Conservation (phyloP, 352 stramenopile species). For the Phytophthora constricta region DNA sequence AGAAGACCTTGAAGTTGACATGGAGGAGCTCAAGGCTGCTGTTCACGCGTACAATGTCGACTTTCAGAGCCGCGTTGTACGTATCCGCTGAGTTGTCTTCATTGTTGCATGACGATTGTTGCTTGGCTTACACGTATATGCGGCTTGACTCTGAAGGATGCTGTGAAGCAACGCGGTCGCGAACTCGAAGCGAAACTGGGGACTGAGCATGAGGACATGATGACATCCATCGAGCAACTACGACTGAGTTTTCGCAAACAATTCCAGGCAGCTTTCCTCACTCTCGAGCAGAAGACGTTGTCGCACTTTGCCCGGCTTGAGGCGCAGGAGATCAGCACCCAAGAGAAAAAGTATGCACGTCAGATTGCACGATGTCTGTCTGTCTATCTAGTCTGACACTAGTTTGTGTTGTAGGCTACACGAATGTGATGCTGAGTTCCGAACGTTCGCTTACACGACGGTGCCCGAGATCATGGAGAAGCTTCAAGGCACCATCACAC, state of each 20-base stretch:
- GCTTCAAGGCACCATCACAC: slow-evolving; percentile 86
- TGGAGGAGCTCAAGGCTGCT: slow-evolving; percentile 81
- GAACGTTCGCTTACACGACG: slow-evolving; percentile 80
- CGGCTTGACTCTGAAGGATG: slow-evolving; percentile 44
- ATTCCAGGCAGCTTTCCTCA: slow-evolving; percentile 61
- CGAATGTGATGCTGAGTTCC: slow-evolving; percentile 59
- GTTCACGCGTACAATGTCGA: slow-evolving; percentile 87
- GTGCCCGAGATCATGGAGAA: slow-evolving; percentile 91
- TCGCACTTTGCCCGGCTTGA: slow-evolving; percentile 70
- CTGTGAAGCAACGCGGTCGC: slow-evolving; percentile 67
- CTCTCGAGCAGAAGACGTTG: slow-evolving; percentile 63
- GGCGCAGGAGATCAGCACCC: slow-evolving; percentile 43
- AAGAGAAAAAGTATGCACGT: slow-evolving; percentile 66
- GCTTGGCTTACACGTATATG: neutral
- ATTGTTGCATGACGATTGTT: neutral
- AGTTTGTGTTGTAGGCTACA: slow-evolving; percentile 44
- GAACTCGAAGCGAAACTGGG: slow-evolving; percentile 58
- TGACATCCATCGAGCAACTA: slow-evolving; percentile 62
- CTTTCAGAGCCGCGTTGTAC: slow-evolving; percentile 81
- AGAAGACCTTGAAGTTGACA: slow-evolving; percentile 76
- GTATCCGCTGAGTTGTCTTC: slow-evolving; percentile 1
- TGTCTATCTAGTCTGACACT: neutral
- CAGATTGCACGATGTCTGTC: no score
- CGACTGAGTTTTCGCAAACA: slow-evolving; percentile 47
- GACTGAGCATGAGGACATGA: slow-evolving; percentile 65